A percentile compares a stretch with the other conserved stretches of the same genome.
phyloP scores from a whole-genome alignment of 345 rosid genomes.

The Populus tremula region DNA sequence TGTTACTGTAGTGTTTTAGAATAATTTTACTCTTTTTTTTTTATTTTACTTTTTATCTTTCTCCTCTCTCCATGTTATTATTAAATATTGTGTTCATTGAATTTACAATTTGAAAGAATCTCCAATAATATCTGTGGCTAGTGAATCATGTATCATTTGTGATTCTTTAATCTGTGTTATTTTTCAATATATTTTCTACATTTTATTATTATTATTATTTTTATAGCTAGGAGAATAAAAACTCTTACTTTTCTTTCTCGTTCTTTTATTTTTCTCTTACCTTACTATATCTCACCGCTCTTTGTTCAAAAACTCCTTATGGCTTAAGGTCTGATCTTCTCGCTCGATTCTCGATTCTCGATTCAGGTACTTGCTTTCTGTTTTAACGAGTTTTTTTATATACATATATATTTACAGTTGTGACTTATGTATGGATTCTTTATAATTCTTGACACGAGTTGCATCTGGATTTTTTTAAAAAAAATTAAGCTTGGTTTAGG shows the following conservation, averaged over 20 bases:
- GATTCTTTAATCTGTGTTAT: too few relatives aligned
- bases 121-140: too few relatives aligned
- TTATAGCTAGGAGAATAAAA: too few relatives aligned
- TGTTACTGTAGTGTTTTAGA: too few relatives aligned
- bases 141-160: too few relatives aligned
- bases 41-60: too few relatives aligned
- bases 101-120: too few relatives aligned
- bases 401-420: not conserved
- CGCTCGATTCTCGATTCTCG: not conserved
- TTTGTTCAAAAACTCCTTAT: not conserved
- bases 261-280: not conserved
- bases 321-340: slow-evolving; percentile 8
- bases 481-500: not conserved
- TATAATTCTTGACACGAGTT: not conserved
- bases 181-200: too few relatives aligned
- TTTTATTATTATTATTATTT: too few relatives aligned
- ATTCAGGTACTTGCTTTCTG: slow-evolving; percentile 13
- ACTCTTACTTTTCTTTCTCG: too few relatives aligned
- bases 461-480: not conserved
- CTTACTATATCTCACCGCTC: not conserved
- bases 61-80: too few relatives aligned
- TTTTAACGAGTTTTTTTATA: not conserved
- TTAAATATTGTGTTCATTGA: too few relatives aligned
- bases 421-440: not conserved
- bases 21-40: rapidly evolving